phyloP scores from a whole-genome alignment of 768 basidiomycete species.

The Lactarius pseudohatsudake region DNA sequence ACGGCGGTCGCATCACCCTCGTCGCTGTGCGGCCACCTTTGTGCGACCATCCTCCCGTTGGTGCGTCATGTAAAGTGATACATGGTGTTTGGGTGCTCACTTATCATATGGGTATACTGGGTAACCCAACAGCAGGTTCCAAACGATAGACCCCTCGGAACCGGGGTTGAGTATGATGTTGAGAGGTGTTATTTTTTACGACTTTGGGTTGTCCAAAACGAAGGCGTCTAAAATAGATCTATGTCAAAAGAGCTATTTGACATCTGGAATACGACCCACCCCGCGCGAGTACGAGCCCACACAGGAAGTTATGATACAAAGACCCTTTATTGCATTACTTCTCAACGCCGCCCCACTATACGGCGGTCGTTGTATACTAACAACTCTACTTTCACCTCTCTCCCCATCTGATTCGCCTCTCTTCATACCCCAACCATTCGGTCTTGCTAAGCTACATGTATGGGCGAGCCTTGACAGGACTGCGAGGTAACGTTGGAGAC shows the following conservation, averaged over 20 bases:
- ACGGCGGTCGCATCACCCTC: too few relatives aligned
- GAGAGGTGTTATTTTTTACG: background rate
- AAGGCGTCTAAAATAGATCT: background rate
- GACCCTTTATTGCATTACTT: constrained; percentile 30
- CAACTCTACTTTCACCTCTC: constrained; percentile 22
- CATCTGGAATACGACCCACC: too few relatives aligned
- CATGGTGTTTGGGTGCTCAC: too few relatives aligned
- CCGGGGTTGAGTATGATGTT: background rate
- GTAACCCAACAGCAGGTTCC: too few relatives aligned
- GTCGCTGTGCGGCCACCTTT: too few relatives aligned
- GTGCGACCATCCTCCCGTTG: too few relatives aligned
- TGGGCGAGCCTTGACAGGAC: constrained; percentile 8
- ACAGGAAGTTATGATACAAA: constrained; percentile 25
- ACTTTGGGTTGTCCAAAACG: background rate
- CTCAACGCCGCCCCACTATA: constrained; percentile 28
- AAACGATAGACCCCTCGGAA: background rate
- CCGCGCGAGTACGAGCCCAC: background rate
- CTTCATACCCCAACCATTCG: background rate
- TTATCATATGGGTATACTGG: too few relatives aligned
- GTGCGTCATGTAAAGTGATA: too few relatives aligned
- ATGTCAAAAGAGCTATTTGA: too few relatives aligned
- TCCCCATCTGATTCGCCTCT: background rate
- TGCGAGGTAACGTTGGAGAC: constrained; percentile 2
- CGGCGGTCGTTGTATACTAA: constrained; percentile 24
- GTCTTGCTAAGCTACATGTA: constrained; percentile 8